phyloP scores from a whole-genome alignment of 768 basidiomycete genomes.

The Boletus speciosus region DNA sequence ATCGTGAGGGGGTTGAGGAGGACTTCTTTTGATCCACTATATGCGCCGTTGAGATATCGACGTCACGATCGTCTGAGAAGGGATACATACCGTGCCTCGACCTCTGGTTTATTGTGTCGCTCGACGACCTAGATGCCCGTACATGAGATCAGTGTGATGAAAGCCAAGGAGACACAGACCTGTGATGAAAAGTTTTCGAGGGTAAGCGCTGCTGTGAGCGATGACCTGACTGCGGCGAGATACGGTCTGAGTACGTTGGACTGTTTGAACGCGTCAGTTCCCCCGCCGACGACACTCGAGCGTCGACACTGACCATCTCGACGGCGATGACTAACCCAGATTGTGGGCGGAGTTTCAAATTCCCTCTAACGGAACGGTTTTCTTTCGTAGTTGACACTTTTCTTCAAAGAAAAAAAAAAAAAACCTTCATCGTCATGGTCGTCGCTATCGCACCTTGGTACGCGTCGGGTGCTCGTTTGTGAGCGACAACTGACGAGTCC shows the following conservation, averaged over 20 bases:
- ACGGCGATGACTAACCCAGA: conserved; percentile 12
- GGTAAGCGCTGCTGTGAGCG: conserved; percentile 95
- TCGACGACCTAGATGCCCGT: conserved; percentile 71
- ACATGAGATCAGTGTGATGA: conserved; percentile 9
- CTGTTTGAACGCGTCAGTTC: conserved; percentile 39
- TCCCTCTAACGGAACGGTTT: neutral
- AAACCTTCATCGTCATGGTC: conserved; percentile 50
- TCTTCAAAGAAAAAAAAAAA: conserved; percentile 7
- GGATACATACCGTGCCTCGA: conserved; percentile 71
- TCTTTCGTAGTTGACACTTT: neutral
- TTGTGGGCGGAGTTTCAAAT: conserved; percentile 45
- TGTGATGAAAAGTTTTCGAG: conserved; percentile 98
- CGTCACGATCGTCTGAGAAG: neutral
- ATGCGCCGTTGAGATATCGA: conserved; percentile 2
- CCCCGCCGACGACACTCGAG: neutral
- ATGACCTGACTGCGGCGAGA: conserved; percentile 91
- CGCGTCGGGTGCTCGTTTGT: conserved; percentile 17
- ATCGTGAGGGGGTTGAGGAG: conserved; percentile 91
- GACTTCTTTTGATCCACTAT: conserved; percentile 88
- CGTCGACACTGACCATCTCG: conserved; percentile 48
- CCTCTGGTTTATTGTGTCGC: conserved; percentile 95
- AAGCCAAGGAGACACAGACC: conserved; percentile 13
- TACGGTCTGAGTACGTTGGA: conserved; percentile 96
- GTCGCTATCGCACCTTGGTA: conserved; percentile 68
- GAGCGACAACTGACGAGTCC: conserved; percentile 5